phyloP scores from a whole-genome alignment of 2,329 filamentous ascomycete species.

The Trichophyton simii region DNA sequence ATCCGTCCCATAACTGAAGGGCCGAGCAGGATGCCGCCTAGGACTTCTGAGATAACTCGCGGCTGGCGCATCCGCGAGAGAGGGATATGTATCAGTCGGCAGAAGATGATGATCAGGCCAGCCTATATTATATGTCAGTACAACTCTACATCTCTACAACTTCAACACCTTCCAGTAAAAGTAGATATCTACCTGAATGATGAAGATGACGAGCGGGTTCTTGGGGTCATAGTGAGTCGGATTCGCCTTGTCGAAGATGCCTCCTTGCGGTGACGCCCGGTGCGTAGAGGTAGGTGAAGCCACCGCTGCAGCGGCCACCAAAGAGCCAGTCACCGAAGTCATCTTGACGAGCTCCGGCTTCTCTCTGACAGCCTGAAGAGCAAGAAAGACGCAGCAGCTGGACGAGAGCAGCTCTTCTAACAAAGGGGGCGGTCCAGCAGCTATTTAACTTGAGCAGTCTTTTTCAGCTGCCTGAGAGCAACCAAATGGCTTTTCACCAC shows the following conservation, averaged over 20 bases:
- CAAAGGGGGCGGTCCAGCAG: too few relatives aligned
- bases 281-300: constrained; percentile 18
- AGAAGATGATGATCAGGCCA: constrained; percentile 61
- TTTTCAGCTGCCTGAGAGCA: too few relatives aligned
- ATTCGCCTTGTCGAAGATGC: constrained; percentile 58
- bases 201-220: constrained; percentile 63
- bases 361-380: background rate
- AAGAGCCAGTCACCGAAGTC: constrained; percentile 3
- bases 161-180: too few relatives aligned
- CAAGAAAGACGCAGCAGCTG: background rate
- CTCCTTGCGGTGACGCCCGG: constrained; percentile 45
- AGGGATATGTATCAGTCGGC: constrained; percentile 61
- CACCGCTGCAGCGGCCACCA: constrained; percentile 5
- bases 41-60: constrained; percentile 71
- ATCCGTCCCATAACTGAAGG: constrained; percentile 82
- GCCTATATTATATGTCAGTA: constrained; percentile 36
- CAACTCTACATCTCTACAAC: too few relatives aligned
- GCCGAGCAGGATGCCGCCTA: constrained; percentile 72
- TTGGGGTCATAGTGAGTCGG: constrained; percentile 56
- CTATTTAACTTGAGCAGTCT: too few relatives aligned
- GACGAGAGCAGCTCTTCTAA: too few relatives aligned
- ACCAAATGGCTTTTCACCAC: too few relatives aligned
- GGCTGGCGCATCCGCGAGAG: constrained; percentile 66
- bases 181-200: constrained; percentile 48
- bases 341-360: constrained; percentile 1